Base-by-base conservation (phyloP, 352 stramenopile species). In the Globisporangium viniferum region DNA sequence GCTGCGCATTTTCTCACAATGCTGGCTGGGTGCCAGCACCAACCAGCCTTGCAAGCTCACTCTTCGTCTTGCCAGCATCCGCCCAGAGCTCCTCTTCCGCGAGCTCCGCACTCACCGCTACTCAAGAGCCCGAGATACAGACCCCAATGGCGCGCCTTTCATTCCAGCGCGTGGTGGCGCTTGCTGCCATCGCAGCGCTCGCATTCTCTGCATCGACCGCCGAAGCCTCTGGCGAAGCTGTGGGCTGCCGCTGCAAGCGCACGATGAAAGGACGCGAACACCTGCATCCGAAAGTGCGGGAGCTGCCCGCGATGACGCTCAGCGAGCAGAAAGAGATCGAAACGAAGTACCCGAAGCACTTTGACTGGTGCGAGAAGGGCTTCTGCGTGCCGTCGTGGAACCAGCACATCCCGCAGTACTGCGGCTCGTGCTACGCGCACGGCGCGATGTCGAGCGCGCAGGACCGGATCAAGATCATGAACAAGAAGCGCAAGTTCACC, bases 351-450 rank as follows among this genome's bases (percentile, higher is more conserved):
- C 86, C 86, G 0, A 68, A 71, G 60, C 80, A 91, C 46, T 97
- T 98, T 67, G 92, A 96, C 72, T 99, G 97, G 95, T 93, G 86
- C 64, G 86, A 94, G 65, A 76, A 73, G 12, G 84, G 86, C 39
- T 90, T 86, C 65, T 92, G 84, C 61, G 83, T 90, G 53, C 81
- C 84, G n/a, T 91, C 84, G 66, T 94, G 86, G 85, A 92, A 92
- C 71, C 84, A 94, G 68, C 86, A 94, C 62, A 91, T 92, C 31
- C 86, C 86, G 35, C 81, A 90, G 67, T 97, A 95, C 73, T 97
- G 91, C 66, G 89, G 89, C 39, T 94, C 88, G 41, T 96, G 88
- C 72, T 96, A 82, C 59, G 86, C 82, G 0, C 90, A 95, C 60
- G 80, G 84, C 31, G 79, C 85, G 29, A 86, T 92, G 73, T 90